Percentiles rank a stretch among this genome's conserved stretches.
Evolutionary conservation across 306 rosid genomes (phyloP).

Genomic region (Vicia faba): DNA sequence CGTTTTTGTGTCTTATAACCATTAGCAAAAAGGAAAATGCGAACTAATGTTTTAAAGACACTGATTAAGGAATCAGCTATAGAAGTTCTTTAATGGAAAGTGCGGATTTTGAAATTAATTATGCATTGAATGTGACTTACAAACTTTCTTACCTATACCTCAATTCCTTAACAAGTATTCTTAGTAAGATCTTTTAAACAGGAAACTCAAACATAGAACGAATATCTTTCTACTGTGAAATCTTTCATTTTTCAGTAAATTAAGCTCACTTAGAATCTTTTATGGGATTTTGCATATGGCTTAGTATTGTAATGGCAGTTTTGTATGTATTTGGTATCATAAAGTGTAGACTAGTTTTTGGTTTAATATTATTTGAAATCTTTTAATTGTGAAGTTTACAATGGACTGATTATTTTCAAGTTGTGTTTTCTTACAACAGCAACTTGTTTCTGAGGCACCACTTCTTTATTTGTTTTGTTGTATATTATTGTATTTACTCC

Average conservation of each 20-base stretch:
- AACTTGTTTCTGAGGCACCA: slow-evolving; percentile 24
- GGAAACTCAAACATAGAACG: slow-evolving; percentile 1
- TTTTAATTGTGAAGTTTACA: not conserved
- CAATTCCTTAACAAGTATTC: not conserved
- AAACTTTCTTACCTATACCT: not conserved
- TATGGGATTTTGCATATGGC: slow-evolving; percentile 31
- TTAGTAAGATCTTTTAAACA: not conserved
- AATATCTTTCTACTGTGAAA: not conserved
- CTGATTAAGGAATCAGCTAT: not conserved
- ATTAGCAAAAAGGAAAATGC: not conserved
- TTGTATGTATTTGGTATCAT: slow-evolving; percentile 9
- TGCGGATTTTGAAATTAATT: slow-evolving; percentile 5
- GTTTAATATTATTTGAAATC: not conserved
- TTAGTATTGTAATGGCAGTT: slow-evolving; percentile 18
- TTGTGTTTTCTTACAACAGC: not conserved
- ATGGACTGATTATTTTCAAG: slow-evolving; percentile 18
- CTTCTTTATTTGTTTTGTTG: slow-evolving; percentile 25
- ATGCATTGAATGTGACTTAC: slow-evolving; percentile 2
- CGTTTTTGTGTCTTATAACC: not conserved
- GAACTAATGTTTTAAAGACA: not conserved
- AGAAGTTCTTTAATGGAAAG: slow-evolving; percentile 1
- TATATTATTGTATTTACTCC: slow-evolving; percentile 3
- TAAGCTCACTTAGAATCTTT: slow-evolving; percentile 10
- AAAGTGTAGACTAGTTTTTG: slow-evolving; percentile 14
- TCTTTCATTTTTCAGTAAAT: not conserved